phyloP scores from a whole-genome alignment of 2,329 filamentous ascomycete species.

The Plenodomus biglobosus region DNA sequence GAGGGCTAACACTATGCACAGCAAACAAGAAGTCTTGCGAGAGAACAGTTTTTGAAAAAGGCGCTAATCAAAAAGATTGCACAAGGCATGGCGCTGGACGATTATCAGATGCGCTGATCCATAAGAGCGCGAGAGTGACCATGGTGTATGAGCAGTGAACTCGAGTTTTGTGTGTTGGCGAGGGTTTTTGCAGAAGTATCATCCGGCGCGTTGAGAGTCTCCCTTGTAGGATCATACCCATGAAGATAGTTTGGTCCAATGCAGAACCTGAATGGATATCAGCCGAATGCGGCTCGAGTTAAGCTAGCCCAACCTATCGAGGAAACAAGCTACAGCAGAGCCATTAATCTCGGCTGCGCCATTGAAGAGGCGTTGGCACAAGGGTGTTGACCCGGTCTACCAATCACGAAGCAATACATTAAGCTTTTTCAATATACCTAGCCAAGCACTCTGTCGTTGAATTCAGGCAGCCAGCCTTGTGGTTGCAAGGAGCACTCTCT shows the following conservation, averaged over 20 bases:
- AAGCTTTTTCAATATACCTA: background rate
- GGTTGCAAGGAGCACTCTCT: background rate
- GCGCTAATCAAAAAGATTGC: conserved; percentile 77
- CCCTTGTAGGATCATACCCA: too few species aligned
- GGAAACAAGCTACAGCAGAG: background rate
- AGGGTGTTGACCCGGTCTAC: background rate
- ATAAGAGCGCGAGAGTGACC: background rate
- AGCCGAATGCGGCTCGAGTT: background rate
- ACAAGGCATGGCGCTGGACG: conserved; percentile 69
- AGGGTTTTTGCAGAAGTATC: too few species aligned
- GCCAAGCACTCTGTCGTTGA: background rate
- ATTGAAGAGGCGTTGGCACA: background rate
- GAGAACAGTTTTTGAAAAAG: conserved; percentile 84
- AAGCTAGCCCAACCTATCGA: background rate
- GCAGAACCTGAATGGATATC: too few species aligned
- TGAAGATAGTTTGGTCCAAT: too few species aligned
- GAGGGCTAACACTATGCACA: conserved; percentile 26
- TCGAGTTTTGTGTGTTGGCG: too few species aligned
- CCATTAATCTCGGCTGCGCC: background rate
- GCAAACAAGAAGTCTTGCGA: conserved; percentile 68
- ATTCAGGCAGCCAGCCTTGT: background rate
- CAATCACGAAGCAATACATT: background rate
- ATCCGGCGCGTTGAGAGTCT: too few species aligned
- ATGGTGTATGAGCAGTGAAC: background rate
- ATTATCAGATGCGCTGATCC: conserved; percentile 34